Conservation (phyloP, 768 basidiomycete genomes). For the Rhizopogon vulgaris region DNA sequence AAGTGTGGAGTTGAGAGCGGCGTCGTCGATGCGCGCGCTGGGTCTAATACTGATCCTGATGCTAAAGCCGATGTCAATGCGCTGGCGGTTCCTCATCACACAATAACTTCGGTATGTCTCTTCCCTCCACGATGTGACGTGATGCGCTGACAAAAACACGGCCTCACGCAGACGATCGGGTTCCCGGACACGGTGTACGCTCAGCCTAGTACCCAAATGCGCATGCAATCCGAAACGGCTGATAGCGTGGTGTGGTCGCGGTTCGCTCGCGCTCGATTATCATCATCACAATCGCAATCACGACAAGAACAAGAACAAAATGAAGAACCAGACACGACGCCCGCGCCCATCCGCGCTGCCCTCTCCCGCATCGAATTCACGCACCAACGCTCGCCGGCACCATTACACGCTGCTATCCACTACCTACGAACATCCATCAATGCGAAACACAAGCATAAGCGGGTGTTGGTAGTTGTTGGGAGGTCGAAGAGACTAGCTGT, state of each 20-base stretch:
- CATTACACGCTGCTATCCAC: slow-evolving; percentile 49
- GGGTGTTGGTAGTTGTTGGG: slow-evolving; percentile 63
- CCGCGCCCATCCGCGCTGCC: slow-evolving; percentile 22
- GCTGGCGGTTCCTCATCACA: slow-evolving; percentile 11
- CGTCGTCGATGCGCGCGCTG: not conserved
- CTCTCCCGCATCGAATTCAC: slow-evolving; percentile 59
- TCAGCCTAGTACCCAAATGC: slow-evolving; percentile 52
- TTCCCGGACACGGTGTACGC: slow-evolving; percentile 72
- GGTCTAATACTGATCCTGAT: slow-evolving; percentile 17
- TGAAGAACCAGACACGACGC: slow-evolving; percentile 7
- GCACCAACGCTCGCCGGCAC: slow-evolving; percentile 47
- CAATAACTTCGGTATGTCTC: slow-evolving; percentile 42
- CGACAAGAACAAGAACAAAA: slow-evolving; percentile 1
- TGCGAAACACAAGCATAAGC: slow-evolving; percentile 22
- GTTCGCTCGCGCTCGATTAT: slow-evolving; percentile 32
- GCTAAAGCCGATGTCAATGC: slow-evolving; percentile 23
- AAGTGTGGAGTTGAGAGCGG: slow-evolving; percentile 38
- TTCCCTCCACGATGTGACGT: not conserved
- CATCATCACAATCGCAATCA: not conserved
- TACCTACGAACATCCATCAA: slow-evolving; percentile 28
- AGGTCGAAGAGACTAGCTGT: slow-evolving; percentile 70
- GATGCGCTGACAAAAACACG: not conserved
- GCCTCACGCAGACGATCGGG: slow-evolving; percentile 21
- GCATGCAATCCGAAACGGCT: slow-evolving; percentile 76
- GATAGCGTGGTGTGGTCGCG: slow-evolving; percentile 73